Conservation (phyloP, 179 eudicot genomes). For the Sideroxylon spinosum region DNA sequence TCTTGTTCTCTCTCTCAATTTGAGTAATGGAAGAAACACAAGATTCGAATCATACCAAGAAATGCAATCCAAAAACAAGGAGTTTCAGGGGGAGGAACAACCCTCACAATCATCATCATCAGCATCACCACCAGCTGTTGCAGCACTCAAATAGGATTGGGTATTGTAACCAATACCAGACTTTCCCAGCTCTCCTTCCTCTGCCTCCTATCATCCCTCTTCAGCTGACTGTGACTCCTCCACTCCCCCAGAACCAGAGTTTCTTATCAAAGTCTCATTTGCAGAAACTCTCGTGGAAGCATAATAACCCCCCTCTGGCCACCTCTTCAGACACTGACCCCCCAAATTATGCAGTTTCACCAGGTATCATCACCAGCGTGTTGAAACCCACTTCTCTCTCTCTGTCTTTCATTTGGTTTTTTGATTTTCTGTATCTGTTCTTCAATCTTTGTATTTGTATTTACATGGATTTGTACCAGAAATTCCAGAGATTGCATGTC, state of each 20-base stretch:
- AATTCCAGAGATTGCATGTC: neutral
- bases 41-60: slow-evolving; percentile 41
- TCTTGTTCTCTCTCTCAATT: slow-evolving; percentile 13
- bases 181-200: slow-evolving; percentile 48
- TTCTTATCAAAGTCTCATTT: slow-evolving; percentile 40
- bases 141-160: slow-evolving; percentile 30
- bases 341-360: slow-evolving; percentile 30
- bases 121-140: slow-evolving; percentile 32
- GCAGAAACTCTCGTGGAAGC: slow-evolving; percentile 35
- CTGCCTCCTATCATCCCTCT: slow-evolving; percentile 55
- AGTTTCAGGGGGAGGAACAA: slow-evolving; percentile 25
- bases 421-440: neutral
- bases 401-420: neutral
- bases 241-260: slow-evolving; percentile 41
- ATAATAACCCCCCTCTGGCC: slow-evolving; percentile 28
- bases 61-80: slow-evolving; percentile 39
- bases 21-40: slow-evolving; percentile 61
- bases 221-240: slow-evolving; percentile 28
- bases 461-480: neutral
- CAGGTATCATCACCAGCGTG: slow-evolving; percentile 28
- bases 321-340: slow-evolving; percentile 31
- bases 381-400: neutral
- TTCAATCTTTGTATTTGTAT: no score
- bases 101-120: slow-evolving; percentile 21
- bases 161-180: slow-evolving; percentile 29